Conservation (phyloP, 495 filamentous ascomycete species). For the Beverwykella pulmonaria region DNA sequence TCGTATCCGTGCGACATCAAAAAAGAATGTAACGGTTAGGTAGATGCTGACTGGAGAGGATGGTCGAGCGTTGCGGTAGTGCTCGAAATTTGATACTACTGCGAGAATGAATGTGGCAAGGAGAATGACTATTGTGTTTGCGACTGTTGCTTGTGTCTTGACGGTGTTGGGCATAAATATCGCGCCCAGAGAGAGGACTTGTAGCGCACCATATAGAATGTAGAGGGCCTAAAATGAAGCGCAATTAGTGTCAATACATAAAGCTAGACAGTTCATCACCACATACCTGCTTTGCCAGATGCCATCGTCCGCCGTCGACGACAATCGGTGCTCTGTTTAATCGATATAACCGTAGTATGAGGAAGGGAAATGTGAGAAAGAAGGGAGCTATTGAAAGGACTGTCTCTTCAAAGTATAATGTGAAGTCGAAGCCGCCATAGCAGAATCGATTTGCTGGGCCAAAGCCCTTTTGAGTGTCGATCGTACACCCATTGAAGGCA, state of each 20-base stretch:
- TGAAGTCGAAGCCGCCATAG: constrained; percentile 27
- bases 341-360: constrained; percentile 10
- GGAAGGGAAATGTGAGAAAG: constrained; percentile 9
- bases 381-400: constrained; percentile 26
- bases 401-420: constrained; percentile 25
- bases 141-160: constrained; percentile 15
- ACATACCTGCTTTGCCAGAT: constrained; percentile 20
- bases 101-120: constrained; percentile 23
- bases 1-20: constrained; percentile 16
- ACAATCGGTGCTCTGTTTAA: constrained; percentile 17
- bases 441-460: constrained; percentile 18
- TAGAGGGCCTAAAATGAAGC: constrained; percentile 8
- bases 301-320: constrained; percentile 12
- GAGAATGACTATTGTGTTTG: constrained; percentile 4
- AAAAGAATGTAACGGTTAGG: constrained; percentile 13
- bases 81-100: constrained; percentile 21
- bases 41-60: constrained; percentile 14
- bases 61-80: constrained; percentile 17
- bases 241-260: background rate
- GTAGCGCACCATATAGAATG: constrained; percentile 19
- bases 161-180: constrained; percentile 22
- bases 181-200: constrained; percentile 19
- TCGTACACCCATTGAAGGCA: constrained; percentile 12
- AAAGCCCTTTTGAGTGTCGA: constrained; percentile 18
- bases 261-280: background rate